These are phyloP conservation scores for Rhodotorula sp. DNA, from an alignment of 1,284 basidiomycete genomes.

Conservation along the genomic window DNA sequence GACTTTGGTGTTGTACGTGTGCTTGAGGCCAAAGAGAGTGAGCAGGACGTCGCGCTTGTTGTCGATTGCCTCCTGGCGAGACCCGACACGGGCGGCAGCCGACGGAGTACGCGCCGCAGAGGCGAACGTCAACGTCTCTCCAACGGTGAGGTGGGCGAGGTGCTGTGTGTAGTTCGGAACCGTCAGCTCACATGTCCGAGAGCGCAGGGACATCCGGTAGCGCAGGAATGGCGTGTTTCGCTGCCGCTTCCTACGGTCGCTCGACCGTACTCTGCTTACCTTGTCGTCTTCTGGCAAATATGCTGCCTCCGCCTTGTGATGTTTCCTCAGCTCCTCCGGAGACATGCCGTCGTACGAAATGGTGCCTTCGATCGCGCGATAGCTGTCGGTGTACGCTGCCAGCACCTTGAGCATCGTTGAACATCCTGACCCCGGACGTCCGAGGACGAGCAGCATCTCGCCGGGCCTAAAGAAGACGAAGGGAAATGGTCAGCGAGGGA, in stretches of 20 bases:
- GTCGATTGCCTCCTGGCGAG: slow-evolving; percentile 30
- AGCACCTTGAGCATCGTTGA: slow-evolving; percentile 58
- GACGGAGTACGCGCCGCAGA: slow-evolving; percentile 36
- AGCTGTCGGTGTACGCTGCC: slow-evolving; percentile 57
- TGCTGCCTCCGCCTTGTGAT: slow-evolving; percentile 51
- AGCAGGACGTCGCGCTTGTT: slow-evolving; percentile 41
- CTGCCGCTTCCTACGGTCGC: not conserved
- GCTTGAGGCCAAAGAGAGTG: slow-evolving; percentile 49
- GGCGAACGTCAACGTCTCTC: slow-evolving; percentile 58
- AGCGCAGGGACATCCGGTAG: slow-evolving; percentile 51
- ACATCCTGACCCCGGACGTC: slow-evolving; percentile 61
- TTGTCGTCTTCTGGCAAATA: slow-evolving; percentile 43
- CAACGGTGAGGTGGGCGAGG: slow-evolving; percentile 58
- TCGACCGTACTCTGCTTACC: not conserved
- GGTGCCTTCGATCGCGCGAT: slow-evolving; percentile 51
- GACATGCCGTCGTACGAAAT: slow-evolving; percentile 53
- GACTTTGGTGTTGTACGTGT: slow-evolving; percentile 61
- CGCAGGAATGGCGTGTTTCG: too few species aligned
- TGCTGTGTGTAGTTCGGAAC: slow-evolving; percentile 49
- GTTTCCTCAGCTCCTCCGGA: slow-evolving; percentile 49
- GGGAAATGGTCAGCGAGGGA: not conserved
- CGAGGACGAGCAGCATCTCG: slow-evolving; percentile 59
- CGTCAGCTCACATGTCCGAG: too few species aligned
- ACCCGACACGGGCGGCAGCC: slow-evolving; percentile 23
- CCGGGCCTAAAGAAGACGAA: slow-evolving; percentile 52